Evolutionary conservation across 305 asterid genomes (phyloP).

Genomic region (Nicotiana rustica): DNA sequence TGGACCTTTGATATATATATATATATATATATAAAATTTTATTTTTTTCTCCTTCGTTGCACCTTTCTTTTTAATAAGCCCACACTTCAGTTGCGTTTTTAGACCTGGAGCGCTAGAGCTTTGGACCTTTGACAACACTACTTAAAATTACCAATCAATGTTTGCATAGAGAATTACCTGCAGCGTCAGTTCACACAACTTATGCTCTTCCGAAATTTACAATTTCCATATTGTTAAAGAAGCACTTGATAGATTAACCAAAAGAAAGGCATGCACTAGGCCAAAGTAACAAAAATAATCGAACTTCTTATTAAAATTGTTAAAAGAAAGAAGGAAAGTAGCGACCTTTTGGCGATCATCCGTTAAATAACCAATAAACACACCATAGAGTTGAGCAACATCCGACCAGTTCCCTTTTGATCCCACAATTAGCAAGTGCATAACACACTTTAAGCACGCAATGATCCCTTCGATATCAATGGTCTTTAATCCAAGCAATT

Average conservation of each 20-base stretch:
- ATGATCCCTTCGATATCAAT: slow-evolving; percentile 62
- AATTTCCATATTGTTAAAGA: neutral
- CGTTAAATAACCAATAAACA: slow-evolving; percentile 56
- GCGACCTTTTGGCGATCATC: slow-evolving; percentile 74
- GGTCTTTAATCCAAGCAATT: slow-evolving; percentile 49
- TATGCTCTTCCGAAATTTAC: neutral
- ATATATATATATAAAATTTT: too few relatives aligned
- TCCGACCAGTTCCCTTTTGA: slow-evolving; percentile 69
- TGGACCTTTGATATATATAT: too few relatives aligned
- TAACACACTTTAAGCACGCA: slow-evolving; percentile 65
- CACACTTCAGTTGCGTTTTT: too few relatives aligned
- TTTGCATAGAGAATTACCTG: too few relatives aligned
- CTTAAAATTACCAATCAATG: too few relatives aligned
- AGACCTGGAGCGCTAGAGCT: too few relatives aligned
- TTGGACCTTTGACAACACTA: too few relatives aligned
- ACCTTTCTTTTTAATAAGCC: too few relatives aligned
- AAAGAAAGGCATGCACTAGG: neutral
- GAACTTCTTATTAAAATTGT: neutral
- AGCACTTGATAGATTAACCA: neutral
- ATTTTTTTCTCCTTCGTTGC: too few relatives aligned
- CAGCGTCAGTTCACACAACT: too few relatives aligned
- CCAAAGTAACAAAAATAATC: neutral
- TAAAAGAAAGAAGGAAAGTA: slow-evolving; percentile 6
- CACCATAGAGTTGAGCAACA: slow-evolving; percentile 62
- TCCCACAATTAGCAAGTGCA: slow-evolving; percentile 61